Percentiles rank a stretch among this genome's conserved stretches.
Evolutionary conservation across 352 stramenopile genomes (phyloP).

Genomic region (Pythium aristosporum): DNA sequence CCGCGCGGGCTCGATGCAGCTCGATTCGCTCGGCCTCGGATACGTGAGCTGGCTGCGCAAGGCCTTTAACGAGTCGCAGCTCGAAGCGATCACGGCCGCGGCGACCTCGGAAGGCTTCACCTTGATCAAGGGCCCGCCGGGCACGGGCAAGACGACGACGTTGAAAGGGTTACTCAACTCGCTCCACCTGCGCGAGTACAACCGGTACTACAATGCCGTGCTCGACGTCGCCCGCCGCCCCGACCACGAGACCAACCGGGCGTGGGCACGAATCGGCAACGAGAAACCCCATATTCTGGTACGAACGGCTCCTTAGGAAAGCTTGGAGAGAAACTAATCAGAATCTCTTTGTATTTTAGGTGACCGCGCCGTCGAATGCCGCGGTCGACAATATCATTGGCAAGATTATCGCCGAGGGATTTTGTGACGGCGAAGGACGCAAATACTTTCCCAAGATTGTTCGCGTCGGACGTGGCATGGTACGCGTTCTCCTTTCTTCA

Average conservation of each 20-base stretch:
- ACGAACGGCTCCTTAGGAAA: constrained; percentile 6
- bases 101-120: constrained; percentile 90
- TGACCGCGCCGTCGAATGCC: constrained; percentile 93
- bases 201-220: constrained; percentile 90
- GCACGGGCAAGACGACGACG: constrained; percentile 92
- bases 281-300: constrained; percentile 93
- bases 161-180: constrained; percentile 91
- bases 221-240: constrained; percentile 76
- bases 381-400: constrained; percentile 96
- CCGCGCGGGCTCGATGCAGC: constrained; percentile 65
- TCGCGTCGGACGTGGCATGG: constrained; percentile 85
- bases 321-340: background rate
- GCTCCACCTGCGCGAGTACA: constrained; percentile 91
- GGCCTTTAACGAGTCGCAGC: constrained; percentile 89
- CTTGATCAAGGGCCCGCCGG: constrained; percentile 89
- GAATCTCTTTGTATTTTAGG: constrained; percentile 27
- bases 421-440: constrained; percentile 92
- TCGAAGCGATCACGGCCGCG: constrained; percentile 86
- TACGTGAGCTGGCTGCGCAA: constrained; percentile 81
- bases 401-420: constrained; percentile 96
- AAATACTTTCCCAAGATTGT: constrained; percentile 96
- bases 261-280: constrained; percentile 80
- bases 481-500: constrained; percentile 29
- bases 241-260: constrained; percentile 78
- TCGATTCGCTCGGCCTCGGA: constrained; percentile 76